Base-by-base conservation (phyloP, 768 basidiomycete species). In the Kockovaella imperatae region DNA sequence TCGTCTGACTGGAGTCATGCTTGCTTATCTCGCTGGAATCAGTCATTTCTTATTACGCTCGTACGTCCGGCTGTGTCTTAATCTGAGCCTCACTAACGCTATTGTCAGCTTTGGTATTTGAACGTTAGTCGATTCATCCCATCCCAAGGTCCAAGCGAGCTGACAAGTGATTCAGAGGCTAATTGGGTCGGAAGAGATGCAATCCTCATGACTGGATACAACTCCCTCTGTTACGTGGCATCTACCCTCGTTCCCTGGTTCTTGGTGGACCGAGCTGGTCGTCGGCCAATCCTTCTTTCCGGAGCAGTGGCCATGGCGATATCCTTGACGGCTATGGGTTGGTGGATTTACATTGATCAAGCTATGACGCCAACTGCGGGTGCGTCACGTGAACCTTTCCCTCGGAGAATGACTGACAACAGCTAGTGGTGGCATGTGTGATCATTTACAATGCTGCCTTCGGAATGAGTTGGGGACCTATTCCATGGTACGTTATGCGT, bases 21-120 rank as follows among this genome's bases (percentile, higher is more conserved):
- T 23, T 40, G 14, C 49, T 28, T 10, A 18, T 28, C 25, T 13
- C 54, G 29, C 40, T 42, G 20, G n/a, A n/a, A n/a, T n/a, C 31
- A 89, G 89, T 91, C 34, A 91, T 95, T 14, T 89, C 87, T 1
- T 93, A 91, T 69, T 91, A 88, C 73, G 87, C 87, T 40, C 87
- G 87, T 89, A 72, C 74, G 87, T 68, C 14, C 0, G 24, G 25
- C 14, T 7, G n/a, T n/a, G n/a, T n/a, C n/a, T n/a, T n/a, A n/a
- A n/a, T n/a, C n/a, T 38, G 10, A 38, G 10, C 8, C 21, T 13
- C 18, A 38, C 36, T 20, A 7, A 38, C 7, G 14, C 21, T 20
- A 10, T 10, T 32, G 10, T 32, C 31, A n/a, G n/a, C 31, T 32
- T 29, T 17, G 3, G 6, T 10, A 30, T n/a, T 18, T n/a, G n/a